A percentile compares a stretch with the other conserved stretches of the same genome.
Conservation (phyloP, 2,329 filamentous ascomycete species). For the Trichoderma hamatum region DNA sequence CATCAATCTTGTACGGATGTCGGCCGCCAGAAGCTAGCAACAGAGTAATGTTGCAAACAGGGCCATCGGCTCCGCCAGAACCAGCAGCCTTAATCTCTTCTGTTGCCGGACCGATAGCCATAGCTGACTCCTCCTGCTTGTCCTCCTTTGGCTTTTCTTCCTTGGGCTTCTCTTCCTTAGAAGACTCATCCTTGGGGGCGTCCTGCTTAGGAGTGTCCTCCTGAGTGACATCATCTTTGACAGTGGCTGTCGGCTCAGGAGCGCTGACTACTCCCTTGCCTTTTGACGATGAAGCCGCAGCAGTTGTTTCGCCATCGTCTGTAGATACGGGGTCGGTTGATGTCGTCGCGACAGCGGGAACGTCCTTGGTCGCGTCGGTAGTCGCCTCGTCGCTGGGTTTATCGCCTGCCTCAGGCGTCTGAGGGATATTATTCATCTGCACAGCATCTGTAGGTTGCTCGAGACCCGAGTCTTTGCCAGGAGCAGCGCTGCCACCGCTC, state of each 20-base stretch:
- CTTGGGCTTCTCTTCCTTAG: slow-evolving; percentile 33
- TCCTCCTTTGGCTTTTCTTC: slow-evolving; percentile 14
- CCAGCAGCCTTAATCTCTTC: slow-evolving; percentile 46
- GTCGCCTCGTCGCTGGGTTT: slow-evolving; percentile 17
- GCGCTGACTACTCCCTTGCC: slow-evolving; percentile 41
- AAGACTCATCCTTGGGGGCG: neutral
- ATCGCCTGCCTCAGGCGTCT: slow-evolving; percentile 27
- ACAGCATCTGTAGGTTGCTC: slow-evolving; percentile 44
- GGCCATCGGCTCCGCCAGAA: slow-evolving; percentile 39
- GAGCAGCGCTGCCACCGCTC: slow-evolving; percentile 37
- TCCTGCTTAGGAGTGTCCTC: slow-evolving; percentile 28
- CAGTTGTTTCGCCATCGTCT: slow-evolving; percentile 31
- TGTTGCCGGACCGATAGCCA: slow-evolving; percentile 50
- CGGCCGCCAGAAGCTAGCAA: slow-evolving; percentile 79
- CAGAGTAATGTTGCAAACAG: slow-evolving; percentile 74
- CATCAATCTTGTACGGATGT: slow-evolving; percentile 88
- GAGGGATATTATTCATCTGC: slow-evolving; percentile 42
- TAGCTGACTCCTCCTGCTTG: slow-evolving; percentile 40
- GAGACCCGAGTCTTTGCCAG: slow-evolving; percentile 37
- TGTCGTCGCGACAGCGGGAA: slow-evolving; percentile 30
- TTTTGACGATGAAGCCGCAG: slow-evolving; percentile 35
- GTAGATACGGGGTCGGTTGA: slow-evolving; percentile 30
- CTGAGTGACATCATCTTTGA: slow-evolving; percentile 25
- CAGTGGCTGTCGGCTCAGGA: slow-evolving; percentile 29
- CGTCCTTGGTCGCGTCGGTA: neutral